Evolutionary conservation across 2,329 filamentous ascomycete species (phyloP), one percentile per base, ranked within the genome.

Genomic region (Xylariaceae sp.): DNA sequence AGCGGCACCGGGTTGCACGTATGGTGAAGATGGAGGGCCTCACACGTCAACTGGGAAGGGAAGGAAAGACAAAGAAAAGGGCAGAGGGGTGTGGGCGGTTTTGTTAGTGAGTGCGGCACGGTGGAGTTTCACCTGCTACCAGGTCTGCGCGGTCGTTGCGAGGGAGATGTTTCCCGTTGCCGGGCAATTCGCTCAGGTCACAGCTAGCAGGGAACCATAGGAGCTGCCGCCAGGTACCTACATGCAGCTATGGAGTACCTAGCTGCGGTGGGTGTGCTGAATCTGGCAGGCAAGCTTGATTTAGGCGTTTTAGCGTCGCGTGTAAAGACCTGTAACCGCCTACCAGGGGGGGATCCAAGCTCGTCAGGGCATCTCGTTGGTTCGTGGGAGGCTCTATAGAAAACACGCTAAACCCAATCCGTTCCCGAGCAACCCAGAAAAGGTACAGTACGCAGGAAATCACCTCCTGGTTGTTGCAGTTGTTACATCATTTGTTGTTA

Each of bases 21-120:
- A 39, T 40, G 44, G 34, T 46, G 43, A 40, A 50, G 45, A 42
- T 48, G 42, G 34, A 39, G 43, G 47, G 45, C 56, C 50, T 53
- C 50, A 53, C 48, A 52, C 49, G 52, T 55, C 53, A 56, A 48
- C 51, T 55, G 47, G 51, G 47, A 48, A 45, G 48, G 39, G 43
- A 49, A 52, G 40, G 46, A 48, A 43, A 55, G 47, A 37, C 45
- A 50, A 42, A 40, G 47, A 46, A 48, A 33, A 45, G 52, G 41
- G 43, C 34, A 48, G 55, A 54, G 55, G 57, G 58, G 52, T 49
- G 54, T 49, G 51, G 49, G 58, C 55, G 59, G 52, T 61, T 61
- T 61, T 61, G 58, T 60, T 59, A 44, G 33, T 47, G 33, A 25
- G 22, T 40, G 23, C 35, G 37, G 47, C 45, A 45, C 50, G 52